A percentile compares a stretch with the other conserved stretches of the same genome.
Evolutionary conservation across 371 early-diverging fungal genomes (phyloP).

Genomic region (Mucor lusitanicus): DNA sequence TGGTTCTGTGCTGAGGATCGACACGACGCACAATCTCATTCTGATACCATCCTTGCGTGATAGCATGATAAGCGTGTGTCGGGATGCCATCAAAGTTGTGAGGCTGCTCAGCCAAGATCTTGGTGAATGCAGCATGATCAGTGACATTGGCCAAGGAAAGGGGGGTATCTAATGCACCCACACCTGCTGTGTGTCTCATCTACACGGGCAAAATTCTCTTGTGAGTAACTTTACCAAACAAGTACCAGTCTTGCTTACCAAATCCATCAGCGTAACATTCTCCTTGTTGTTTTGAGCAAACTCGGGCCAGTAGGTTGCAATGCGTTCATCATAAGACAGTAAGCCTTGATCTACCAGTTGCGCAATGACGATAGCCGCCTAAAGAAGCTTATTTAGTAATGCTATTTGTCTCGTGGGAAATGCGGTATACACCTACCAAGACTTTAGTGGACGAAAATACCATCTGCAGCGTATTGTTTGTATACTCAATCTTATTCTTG

Average conservation of each 20-base stretch:
- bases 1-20: constrained; percentile 52
- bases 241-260: too few species aligned
- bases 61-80: constrained; percentile 64
- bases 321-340: constrained; percentile 53
- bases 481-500: constrained; percentile 39
- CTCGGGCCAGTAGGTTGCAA: constrained; percentile 77
- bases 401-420: neutral
- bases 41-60: constrained; percentile 71
- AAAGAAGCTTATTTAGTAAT: neutral
- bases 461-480: constrained; percentile 59
- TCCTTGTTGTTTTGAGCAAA: constrained; percentile 76
- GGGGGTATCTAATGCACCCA: constrained; percentile 54
- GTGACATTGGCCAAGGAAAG: constrained; percentile 31
- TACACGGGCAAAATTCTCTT: neutral
- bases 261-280: constrained; percentile 63
- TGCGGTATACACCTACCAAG: constrained; percentile 35
- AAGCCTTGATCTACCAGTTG: constrained; percentile 62
- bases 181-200: constrained; percentile 70
- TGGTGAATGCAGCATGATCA: constrained; percentile 39
- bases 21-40: constrained; percentile 71
- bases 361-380: constrained; percentile 58
- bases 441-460: constrained; percentile 71
- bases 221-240: neutral
- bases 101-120: constrained; percentile 56
- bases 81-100: constrained; percentile 63